These are phyloP conservation scores for Yamagishiella unicocca DNA, from an alignment of 139 green algal species.

Conservation along the genomic window DNA sequence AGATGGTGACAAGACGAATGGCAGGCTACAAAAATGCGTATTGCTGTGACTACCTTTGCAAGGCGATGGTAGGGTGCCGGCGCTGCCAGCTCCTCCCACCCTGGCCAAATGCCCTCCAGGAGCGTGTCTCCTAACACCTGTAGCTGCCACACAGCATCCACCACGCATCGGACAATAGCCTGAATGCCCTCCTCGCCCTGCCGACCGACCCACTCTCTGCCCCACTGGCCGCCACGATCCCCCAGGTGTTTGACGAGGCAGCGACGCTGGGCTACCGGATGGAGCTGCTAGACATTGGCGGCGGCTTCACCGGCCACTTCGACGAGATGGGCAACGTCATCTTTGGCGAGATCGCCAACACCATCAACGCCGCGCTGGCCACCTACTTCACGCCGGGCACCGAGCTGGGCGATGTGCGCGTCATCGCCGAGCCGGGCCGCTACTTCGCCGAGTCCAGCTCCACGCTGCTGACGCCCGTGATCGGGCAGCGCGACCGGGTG, in stretches of 20 bases:
- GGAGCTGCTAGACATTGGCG: constrained; percentile 71
- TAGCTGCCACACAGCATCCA: too few species aligned
- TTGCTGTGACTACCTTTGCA: too few species aligned
- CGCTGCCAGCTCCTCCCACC: too few species aligned
- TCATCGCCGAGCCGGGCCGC: constrained; percentile 96
- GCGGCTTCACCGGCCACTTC: constrained; percentile 70
- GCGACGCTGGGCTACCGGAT: constrained; percentile 59
- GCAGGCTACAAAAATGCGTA: too few species aligned
- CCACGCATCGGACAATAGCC: too few species aligned
- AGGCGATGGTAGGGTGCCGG: too few species aligned
- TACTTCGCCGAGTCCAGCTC: constrained; percentile 95
- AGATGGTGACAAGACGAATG: too few species aligned
- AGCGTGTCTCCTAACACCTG: too few species aligned
- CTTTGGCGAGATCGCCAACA: constrained; percentile 63
- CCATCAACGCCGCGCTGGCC: constrained; percentile 83
- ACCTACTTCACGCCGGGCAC: constrained; percentile 80
- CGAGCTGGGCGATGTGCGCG: constrained; percentile 57
- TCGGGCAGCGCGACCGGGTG: constrained; percentile 75
- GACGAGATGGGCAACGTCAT: constrained; percentile 63
- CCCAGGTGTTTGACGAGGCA: constrained; percentile 58
- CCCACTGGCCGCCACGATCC: background rate
- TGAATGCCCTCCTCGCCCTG: too few species aligned
- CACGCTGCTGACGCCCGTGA: constrained; percentile 84
- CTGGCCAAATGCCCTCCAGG: too few species aligned
- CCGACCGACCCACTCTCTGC: background rate